Base-by-base conservation (phyloP, 2,329 filamentous ascomycete species). In the Coniochaeta sp. region DNA sequence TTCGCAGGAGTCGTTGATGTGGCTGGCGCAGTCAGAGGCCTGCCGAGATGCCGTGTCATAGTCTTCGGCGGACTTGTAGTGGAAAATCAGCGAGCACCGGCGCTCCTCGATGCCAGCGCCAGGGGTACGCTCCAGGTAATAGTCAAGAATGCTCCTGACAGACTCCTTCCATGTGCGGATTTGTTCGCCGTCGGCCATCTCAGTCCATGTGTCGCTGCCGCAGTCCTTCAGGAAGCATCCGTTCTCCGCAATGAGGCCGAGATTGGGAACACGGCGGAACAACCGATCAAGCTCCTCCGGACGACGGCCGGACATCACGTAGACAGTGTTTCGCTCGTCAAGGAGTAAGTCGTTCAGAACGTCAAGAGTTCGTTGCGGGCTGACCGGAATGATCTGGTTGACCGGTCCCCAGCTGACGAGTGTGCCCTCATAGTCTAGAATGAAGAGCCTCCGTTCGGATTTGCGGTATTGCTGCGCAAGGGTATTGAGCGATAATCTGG, bases 341-440 rank as follows among this genome's bases (percentile, higher is more conserved):
- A 88, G 79, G 11, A 95, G 80, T 16, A 98, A 77, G 61, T 96
- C 91, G 62, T 89, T 92, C 16, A 98, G 75, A 0, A 91, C 86
- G 62, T 93, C 89, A 55, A 96, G 82, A 0, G 93, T 92, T 31
- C 91, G 88, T 76, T 95, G 89, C 2, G 92, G 92, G 65, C 90
- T 96, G 58, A 91, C 89, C 19, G 95, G 81, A 57, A 96, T 91
- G 63, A 95, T 93, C 69, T 90, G 89, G 62, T 86, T 89, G 60
- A 91, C 88, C 0, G 90, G 89, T 4, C 91, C 91, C 83, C 91
- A 95, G 59, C 89, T 91, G 50, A 95, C 90, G 8, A 98, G 79
- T 0, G 93, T 98, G 52, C 92, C 93, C 73, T 98, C 93, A 69
- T 96, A 96, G 70, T 98, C 93, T 52, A 98, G 80, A 64, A 98